phyloP scores from a whole-genome alignment of 805 yeast species.

The Monosporozyma aerobia region DNA sequence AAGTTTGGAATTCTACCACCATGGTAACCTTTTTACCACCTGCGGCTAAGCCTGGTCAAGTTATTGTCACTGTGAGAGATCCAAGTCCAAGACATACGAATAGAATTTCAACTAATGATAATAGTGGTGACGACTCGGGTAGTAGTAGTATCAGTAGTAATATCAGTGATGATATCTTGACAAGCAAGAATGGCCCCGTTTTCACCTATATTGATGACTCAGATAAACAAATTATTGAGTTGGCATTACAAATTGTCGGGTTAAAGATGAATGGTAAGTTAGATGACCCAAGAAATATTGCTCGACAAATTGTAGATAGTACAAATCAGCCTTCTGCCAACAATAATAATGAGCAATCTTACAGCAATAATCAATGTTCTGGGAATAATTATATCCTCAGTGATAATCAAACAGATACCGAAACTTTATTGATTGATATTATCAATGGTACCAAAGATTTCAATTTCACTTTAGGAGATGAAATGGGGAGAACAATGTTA shows the following conservation, averaged over 20 bases:
- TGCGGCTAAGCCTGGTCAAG: conserved; percentile 82
- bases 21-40: conserved; percentile 93
- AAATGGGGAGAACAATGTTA: conserved; percentile 81
- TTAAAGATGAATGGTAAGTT: conserved; percentile 91
- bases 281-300: conserved; percentile 91
- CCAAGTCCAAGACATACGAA: conserved; percentile 14
- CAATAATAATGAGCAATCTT: background rate
- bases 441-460: conserved; percentile 59
- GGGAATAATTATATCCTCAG: background rate
- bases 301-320: conserved; percentile 69
- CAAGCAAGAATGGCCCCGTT: conserved; percentile 30
- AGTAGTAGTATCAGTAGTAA: conserved; percentile 13
- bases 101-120: background rate
- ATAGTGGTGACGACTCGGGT: background rate
- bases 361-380: background rate
- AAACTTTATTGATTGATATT: conserved; percentile 36
- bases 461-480: conserved; percentile 75
- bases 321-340: conserved; percentile 3
- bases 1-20: conserved; percentile 93
- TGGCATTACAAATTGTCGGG: conserved; percentile 94
- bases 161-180: conserved; percentile 3
- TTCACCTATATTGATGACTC: conserved; percentile 94
- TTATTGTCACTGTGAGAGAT: conserved; percentile 68
- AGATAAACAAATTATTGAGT: conserved; percentile 85
- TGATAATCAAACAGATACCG: conserved; percentile 22